Base-by-base conservation (phyloP, 164 flowering plant species). In the Euptelea pleiosperma region DNA sequence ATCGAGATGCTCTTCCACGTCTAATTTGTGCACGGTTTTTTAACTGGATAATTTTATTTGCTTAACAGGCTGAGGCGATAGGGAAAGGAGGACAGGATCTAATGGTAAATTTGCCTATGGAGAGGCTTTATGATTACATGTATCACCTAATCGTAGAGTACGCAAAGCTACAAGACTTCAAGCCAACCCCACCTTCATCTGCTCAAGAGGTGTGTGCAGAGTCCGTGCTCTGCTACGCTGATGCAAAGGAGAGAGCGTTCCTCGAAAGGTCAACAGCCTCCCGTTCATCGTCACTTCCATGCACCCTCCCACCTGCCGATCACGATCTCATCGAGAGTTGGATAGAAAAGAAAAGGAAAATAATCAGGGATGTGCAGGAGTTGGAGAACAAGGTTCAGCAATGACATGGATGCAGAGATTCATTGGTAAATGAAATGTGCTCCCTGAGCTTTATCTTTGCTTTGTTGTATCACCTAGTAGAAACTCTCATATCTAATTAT, bases 41-140 rank as follows among this genome's bases (percentile, higher is more conserved):
- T n/a, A n/a, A n/a, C n/a, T n/a, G n/a, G n/a, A n/a, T n/a, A n/a
- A n/a, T n/a, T n/a, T n/a, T n/a, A n/a, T n/a, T n/a, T n/a, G n/a
- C n/a, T n/a, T n/a, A 35, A 29, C 82, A 91, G 98, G 96, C 96
- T 0, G 80, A 79, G 70, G 70, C 76, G 33, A 81, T 91, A 10
- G 96, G 98, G 40, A 77, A 65, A 73, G 52, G 72, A 50, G 94
- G 85, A 28, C 94, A 86, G 48, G 57, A 66, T 40, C 75, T 81
- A 49, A 89, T 89, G 94, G 82, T 72, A 65, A 69, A 26, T 44
- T 47, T 86, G 68, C 69, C 55, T 35, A 91, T 83, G 85, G 83
- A 83, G 26, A 63, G 75, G 2, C 77, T 89, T 4, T 89, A 89
- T 40, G 92, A 85, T 61, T 89, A 89, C 73, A 89, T 91, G 96